Base-by-base conservation (phyloP, 495 filamentous ascomycete genomes). In the Pyrenopolyporus hunteri region DNA sequence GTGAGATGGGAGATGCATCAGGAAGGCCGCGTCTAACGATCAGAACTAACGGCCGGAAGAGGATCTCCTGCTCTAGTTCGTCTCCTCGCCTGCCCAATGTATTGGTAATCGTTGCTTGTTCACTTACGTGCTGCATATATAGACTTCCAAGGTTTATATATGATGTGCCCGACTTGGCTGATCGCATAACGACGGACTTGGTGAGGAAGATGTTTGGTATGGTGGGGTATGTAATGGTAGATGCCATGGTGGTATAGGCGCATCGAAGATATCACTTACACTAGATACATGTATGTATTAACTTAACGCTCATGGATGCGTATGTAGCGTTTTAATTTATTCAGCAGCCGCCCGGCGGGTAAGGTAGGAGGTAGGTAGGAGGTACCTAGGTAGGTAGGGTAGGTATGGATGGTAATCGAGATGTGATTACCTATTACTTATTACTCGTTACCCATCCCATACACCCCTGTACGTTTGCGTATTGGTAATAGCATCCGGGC, bases 1-100 rank as follows among this genome's bases (percentile, higher is more conserved):
- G 22, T 37, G 44, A 14, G 36, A 40, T 16, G 44, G 52, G 39
- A 47, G 59, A 56, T 36, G n/a, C n/a, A n/a, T n/a, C n/a, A n/a
- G n/a, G n/a, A n/a, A 53, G 11, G 33, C 37, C 20, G 32, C 6
- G 1, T 4, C 14, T 13, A 20, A 1, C 4, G 49, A 26, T n/a
- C n/a, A n/a, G n/a, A n/a, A n/a, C n/a, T n/a, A n/a, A n/a, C n/a
- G n/a, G n/a, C n/a, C n/a, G n/a, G n/a, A n/a, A n/a, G n/a, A n/a
- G n/a, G n/a, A n/a, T n/a, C n/a, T n/a, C n/a, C n/a, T n/a, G n/a
- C n/a, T n/a, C n/a, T n/a, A n/a, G n/a, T n/a, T n/a, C n/a, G n/a
- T n/a, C n/a, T n/a, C n/a, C n/a, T n/a, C n/a, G n/a, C n/a, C n/a
- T n/a, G n/a, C n/a, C n/a, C n/a, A n/a, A n/a, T n/a, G n/a, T n/a